Evolutionary conservation across 164 flowering plant species (phyloP).

Genomic region (Akebia trifoliata): DNA sequence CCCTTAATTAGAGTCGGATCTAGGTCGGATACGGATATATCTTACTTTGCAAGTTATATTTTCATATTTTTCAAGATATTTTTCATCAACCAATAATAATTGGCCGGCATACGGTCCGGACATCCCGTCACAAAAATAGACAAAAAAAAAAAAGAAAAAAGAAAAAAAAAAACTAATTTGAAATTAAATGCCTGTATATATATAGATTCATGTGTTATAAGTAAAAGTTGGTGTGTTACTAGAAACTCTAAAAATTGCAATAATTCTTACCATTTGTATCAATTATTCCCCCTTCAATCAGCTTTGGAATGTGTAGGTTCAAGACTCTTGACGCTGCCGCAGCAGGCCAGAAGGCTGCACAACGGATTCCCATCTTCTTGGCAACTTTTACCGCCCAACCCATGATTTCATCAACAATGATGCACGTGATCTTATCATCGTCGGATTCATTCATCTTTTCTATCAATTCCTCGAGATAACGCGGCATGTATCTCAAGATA

Average conservation of each 20-base stretch:
- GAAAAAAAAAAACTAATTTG: too few species aligned
- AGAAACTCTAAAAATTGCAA: too few species aligned
- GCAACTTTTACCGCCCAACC: slow-evolving; percentile 13
- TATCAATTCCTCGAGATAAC: slow-evolving; percentile 10
- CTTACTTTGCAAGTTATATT: too few species aligned
- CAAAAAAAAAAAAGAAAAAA: neutral
- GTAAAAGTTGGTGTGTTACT: too few species aligned
- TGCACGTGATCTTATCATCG: slow-evolving; percentile 1
- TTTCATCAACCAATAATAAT: too few species aligned
- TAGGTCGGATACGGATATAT: too few species aligned
- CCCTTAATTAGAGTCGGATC: too few species aligned
- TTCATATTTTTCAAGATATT: too few species aligned
- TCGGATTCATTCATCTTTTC: neutral
- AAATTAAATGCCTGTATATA: too few species aligned
- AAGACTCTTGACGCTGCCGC: neutral
- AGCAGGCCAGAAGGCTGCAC: slow-evolving; percentile 11
- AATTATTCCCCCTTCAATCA: neutral
- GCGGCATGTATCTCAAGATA: neutral
- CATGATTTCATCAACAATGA: slow-evolving; percentile 9
- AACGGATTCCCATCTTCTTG: slow-evolving; percentile 13
- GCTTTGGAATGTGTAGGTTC: neutral
- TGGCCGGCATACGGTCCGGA: too few species aligned
- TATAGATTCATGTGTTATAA: too few species aligned
- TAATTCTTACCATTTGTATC: neutral
- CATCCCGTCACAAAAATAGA: neutral